Evolutionary conservation across 108 stramenopile species (phyloP).

Genomic region (Nitzschia inconspicua): DNA sequence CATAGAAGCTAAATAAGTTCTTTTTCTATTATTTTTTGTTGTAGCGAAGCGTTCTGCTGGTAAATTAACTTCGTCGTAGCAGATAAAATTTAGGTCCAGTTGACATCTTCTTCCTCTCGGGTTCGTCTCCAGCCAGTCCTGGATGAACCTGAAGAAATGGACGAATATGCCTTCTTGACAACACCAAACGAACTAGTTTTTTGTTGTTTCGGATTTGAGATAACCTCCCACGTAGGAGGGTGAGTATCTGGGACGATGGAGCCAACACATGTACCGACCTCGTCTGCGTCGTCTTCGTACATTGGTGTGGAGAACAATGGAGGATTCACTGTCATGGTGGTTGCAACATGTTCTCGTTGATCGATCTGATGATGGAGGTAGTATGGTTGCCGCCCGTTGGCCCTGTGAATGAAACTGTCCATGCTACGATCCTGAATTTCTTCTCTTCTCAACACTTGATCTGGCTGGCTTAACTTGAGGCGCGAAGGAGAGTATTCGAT

Average conservation of each 20-base stretch:
- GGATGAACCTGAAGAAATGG: conserved; percentile 8
- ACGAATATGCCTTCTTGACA: conserved; percentile 5
- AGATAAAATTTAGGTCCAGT: too few relatives aligned
- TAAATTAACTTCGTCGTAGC: too few relatives aligned
- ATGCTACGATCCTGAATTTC: conserved; percentile 8
- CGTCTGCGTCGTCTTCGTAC: conserved; percentile 1
- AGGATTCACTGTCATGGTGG: conserved; percentile 8
- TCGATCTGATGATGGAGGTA: background rate
- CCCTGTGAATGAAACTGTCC: conserved; percentile 1
- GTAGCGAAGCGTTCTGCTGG: too few relatives aligned
- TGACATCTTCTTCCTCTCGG: too few relatives aligned
- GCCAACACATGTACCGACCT: conserved; percentile 13
- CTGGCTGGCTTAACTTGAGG: conserved; percentile 7
- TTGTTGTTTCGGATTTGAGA: background rate
- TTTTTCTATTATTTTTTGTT: too few relatives aligned
- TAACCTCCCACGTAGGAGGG: conserved; percentile 9
- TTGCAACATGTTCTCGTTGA: background rate
- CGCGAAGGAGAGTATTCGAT: background rate
- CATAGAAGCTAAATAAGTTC: too few relatives aligned
- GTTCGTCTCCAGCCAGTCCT: too few relatives aligned
- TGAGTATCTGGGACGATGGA: conserved; percentile 12
- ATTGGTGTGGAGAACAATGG: background rate
- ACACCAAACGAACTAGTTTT: conserved; percentile 1
- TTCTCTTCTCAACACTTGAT: conserved; percentile 1
- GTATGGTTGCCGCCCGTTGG: background rate